Percentiles rank a stretch among this genome's conserved stretches.
These are phyloP conservation scores for Aspergillus udagawae DNA, from an alignment of 2,329 filamentous ascomycete genomes.

Conservation along the genomic window DNA sequence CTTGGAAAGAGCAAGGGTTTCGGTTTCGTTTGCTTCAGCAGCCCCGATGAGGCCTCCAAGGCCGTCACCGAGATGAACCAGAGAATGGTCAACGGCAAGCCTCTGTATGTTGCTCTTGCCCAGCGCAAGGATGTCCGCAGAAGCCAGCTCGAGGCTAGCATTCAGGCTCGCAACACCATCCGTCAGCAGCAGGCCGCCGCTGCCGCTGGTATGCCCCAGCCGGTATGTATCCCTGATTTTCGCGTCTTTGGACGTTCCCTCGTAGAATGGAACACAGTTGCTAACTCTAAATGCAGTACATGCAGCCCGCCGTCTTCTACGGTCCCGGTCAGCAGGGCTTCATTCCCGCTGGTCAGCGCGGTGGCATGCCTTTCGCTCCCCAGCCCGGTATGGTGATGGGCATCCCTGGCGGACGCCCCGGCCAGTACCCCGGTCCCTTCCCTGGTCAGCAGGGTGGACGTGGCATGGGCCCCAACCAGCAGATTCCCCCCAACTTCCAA, in stretches of 20 bases:
- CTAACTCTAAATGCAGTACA: conserved; percentile 52
- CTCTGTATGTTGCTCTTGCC: conserved; percentile 92
- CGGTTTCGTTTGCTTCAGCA: conserved; percentile 99
- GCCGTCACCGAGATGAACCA: conserved; percentile 99
- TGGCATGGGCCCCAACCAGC: conserved; percentile 75
- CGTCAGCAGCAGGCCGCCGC: conserved; percentile 97
- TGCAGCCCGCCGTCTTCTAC: conserved; percentile 91
- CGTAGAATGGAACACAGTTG: background rate
- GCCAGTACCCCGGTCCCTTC: conserved; percentile 78
- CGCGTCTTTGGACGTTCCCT: background rate
- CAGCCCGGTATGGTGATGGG: conserved; percentile 54
- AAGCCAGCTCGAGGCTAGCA: conserved; percentile 98
- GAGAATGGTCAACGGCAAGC: conserved; percentile 96
- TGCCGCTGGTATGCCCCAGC: conserved; percentile 77
- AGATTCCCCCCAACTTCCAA: conserved; percentile 85
- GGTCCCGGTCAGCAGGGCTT: conserved; percentile 64
- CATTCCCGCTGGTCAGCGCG: conserved; percentile 55
- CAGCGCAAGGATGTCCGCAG: conserved; percentile 99
- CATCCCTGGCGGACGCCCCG: conserved; percentile 76
- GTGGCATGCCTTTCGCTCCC: conserved; percentile 59
- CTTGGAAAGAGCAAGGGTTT: conserved; percentile 99
- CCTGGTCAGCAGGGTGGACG: conserved; percentile 81
- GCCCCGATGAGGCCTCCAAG: conserved; percentile 98
- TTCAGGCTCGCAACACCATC: conserved; percentile 97
- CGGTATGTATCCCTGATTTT: conserved; percentile 29